Base-by-base conservation (phyloP, 129 eudicot genomes). In the Pittosporum tobira region DNA sequence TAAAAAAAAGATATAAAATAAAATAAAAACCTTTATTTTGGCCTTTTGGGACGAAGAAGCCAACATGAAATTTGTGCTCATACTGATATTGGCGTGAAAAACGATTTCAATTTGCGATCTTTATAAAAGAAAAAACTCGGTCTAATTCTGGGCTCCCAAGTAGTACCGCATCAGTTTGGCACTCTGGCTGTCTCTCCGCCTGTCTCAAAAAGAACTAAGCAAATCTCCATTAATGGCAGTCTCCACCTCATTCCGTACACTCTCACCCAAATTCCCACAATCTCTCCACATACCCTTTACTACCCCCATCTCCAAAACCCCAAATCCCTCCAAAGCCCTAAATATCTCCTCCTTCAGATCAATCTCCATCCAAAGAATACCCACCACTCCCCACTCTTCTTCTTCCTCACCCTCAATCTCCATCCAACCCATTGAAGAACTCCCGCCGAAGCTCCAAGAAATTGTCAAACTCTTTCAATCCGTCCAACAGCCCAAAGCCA, bases 371-470 rank as follows among this genome's bases (percentile, higher is more conserved):
- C 75, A 75, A 71, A 71, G 74, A 28, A 20, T 79, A 47, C 72
- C 91, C 68, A 72, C 71, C 21, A 74, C 70, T 12, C 46, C 85
- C 11, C 25, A 75, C 3, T 42, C 57, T 27, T 62, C 90, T 24
- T 19, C 84, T 3, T 31, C 75, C 2, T 64, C 72, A 2, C 18
- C 75, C 6, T 26, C 79, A 20, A 51, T 44, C 11, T 69, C 84
- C 63, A 64, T 73, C 24, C 88, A 83, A 59, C 73, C 74, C 61
- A 55, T 79, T 43, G 77, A 79, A 73, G 85, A 80, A 31, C 84
- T 90, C 51, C 98, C 98, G 4, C 83, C 84, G 13, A 86, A 83
- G 65, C 80, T 90, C 65, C 94, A 83, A 69, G 81, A 90, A 72
- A 86, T 90, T 51, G 46, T 83, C 49, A 75, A 60, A 16, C 87